Percentiles rank a stretch among this genome's conserved stretches.
Conservation (phyloP, 2,329 filamentous ascomycete species). For the Alternaria gaisen region DNA sequence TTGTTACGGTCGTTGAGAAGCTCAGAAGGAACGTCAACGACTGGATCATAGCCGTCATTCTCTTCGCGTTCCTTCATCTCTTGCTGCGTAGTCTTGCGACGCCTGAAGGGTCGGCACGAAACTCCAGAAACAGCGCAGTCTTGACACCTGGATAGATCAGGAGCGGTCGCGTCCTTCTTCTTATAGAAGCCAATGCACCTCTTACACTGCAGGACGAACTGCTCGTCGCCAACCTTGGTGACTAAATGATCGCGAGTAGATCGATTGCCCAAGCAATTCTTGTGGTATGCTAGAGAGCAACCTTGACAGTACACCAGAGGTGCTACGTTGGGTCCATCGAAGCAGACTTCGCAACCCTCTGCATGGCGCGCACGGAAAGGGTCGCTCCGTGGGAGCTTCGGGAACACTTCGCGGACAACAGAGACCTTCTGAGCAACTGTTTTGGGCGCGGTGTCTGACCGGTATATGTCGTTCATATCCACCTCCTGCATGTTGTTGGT, state of each 20-base stretch:
- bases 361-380: slow-evolving; percentile 76
- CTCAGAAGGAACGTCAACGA: slow-evolving; percentile 67
- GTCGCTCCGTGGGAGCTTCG: slow-evolving; percentile 66
- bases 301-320: slow-evolving; percentile 88
- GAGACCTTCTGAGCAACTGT: slow-evolving; percentile 62
- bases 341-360: slow-evolving; percentile 76
- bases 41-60: slow-evolving; percentile 80
- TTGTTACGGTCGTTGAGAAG: slow-evolving; percentile 79
- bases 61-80: slow-evolving; percentile 84
- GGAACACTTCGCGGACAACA: slow-evolving; percentile 76
- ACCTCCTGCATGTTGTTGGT: slow-evolving; percentile 63
- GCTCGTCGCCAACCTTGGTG: slow-evolving; percentile 79
- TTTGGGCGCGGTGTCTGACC: slow-evolving; percentile 54
- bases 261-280: slow-evolving; percentile 79
- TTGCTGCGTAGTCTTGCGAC: slow-evolving; percentile 75
- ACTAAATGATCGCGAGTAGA: slow-evolving; percentile 82
- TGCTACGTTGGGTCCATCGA: slow-evolving; percentile 67
- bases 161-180: slow-evolving; percentile 74
- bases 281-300: slow-evolving; percentile 85
- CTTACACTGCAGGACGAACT: slow-evolving; percentile 90
- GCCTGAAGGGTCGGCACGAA: slow-evolving; percentile 78
- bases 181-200: slow-evolving; percentile 76
- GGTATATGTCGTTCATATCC: slow-evolving; percentile 66
- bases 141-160: slow-evolving; percentile 76
- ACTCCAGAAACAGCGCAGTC: slow-evolving; percentile 70